phyloP scores from a whole-genome alignment of 2,329 filamentous ascomycete species.

The Diaporthe sp. region DNA sequence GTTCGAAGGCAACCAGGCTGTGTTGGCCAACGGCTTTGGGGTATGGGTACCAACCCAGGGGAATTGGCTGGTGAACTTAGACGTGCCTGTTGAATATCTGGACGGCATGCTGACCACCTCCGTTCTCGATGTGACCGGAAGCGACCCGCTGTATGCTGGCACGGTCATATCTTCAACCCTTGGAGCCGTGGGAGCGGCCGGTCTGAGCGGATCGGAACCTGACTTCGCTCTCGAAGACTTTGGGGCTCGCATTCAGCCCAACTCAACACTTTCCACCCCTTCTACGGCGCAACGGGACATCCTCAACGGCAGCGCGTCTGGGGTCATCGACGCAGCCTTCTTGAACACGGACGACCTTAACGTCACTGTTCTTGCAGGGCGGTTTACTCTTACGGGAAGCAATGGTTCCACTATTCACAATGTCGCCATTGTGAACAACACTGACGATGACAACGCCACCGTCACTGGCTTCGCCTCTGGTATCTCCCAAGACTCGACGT shows the following conservation, averaged over 20 bases:
- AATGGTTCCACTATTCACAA: slow-evolving; percentile 83
- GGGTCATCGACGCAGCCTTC: slow-evolving; percentile 84
- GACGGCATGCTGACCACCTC: slow-evolving; percentile 79
- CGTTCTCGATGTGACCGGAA: slow-evolving; percentile 74
- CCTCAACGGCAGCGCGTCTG: slow-evolving; percentile 62
- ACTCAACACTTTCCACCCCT: slow-evolving; percentile 47
- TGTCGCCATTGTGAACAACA: slow-evolving; percentile 84
- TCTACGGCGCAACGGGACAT: slow-evolving; percentile 63
- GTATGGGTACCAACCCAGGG: slow-evolving; percentile 89
- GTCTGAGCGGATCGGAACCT: slow-evolving; percentile 62
- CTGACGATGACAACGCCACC: slow-evolving; percentile 71
- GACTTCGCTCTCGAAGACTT: slow-evolving; percentile 28
- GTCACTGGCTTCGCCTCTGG: slow-evolving; percentile 78
- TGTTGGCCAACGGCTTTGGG: slow-evolving; percentile 81
- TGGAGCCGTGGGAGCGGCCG: slow-evolving; percentile 79
- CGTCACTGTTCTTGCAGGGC: slow-evolving; percentile 88
- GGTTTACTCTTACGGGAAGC: slow-evolving; percentile 79
- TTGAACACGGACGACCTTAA: slow-evolving; percentile 79
- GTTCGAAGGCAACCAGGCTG: slow-evolving; percentile 73
- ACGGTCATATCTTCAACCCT: slow-evolving; percentile 83
- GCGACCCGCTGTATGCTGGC: slow-evolving; percentile 83
- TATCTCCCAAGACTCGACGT: slow-evolving; percentile 79
- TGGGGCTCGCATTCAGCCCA: slow-evolving; percentile 55
- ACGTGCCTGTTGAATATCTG: slow-evolving; percentile 74
- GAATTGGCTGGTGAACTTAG: slow-evolving; percentile 90